phyloP scores from a whole-genome alignment of 495 filamentous ascomycete genomes.

The Cairneyella variabilis region DNA sequence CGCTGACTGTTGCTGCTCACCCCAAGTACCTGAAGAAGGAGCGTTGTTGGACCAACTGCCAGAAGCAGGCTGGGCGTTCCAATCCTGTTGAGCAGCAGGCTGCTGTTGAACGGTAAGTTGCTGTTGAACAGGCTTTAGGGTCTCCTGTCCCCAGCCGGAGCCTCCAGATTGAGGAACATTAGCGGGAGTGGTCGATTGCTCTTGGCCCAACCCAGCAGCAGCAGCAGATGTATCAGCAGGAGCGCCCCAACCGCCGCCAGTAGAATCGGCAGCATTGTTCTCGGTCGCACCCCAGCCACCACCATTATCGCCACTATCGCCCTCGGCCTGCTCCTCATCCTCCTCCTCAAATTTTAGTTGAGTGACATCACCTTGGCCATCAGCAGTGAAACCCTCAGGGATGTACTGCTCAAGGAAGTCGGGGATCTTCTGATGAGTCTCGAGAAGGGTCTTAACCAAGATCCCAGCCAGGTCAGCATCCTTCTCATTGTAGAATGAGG shows the following conservation, averaged over 20 bases:
- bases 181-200: neutral
- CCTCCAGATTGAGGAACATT: neutral
- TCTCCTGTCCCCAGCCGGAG: neutral
- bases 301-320: conserved; percentile 18
- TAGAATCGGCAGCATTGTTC: conserved; percentile 1
- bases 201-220: neutral
- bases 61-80: neutral
- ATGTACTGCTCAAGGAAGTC: conserved; percentile 70
- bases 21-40: too few species aligned
- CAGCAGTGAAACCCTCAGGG: conserved; percentile 42
- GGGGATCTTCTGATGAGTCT: conserved; percentile 71
- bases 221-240: neutral
- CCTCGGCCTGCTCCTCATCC: conserved; percentile 23
- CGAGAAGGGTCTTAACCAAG: conserved; percentile 74
- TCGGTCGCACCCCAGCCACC: conserved; percentile 12
- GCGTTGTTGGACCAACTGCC: neutral
- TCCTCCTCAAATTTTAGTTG: conserved; percentile 59
- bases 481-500: conserved; percentile 76
- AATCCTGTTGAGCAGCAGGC: neutral
- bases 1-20: neutral
- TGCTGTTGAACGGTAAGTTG: neutral
- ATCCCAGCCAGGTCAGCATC: conserved; percentile 66
- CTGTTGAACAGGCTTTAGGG: neutral
- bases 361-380: conserved; percentile 25
- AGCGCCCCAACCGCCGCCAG: conserved; percentile 18